A percentile compares a stretch with the other conserved stretches of the same genome.
These are phyloP conservation scores for Amaranthus hypochondriacus DNA, from an alignment of 148 eudicot genomes.

Conservation along the genomic window DNA sequence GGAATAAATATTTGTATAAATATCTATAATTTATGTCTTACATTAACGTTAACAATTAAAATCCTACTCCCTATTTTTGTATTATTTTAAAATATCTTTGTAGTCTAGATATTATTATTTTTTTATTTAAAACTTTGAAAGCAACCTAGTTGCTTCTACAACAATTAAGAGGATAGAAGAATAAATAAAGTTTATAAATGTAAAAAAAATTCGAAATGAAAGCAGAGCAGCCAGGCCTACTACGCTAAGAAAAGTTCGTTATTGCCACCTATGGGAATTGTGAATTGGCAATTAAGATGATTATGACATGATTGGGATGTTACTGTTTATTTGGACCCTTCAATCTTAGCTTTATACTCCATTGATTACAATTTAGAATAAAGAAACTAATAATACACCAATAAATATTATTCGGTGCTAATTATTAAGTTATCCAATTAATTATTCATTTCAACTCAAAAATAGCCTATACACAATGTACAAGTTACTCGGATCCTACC, in stretches of 20 bases:
- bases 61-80: too few relatives aligned
- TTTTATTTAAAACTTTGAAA: background rate
- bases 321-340: background rate
- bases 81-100: background rate
- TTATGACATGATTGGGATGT: background rate
- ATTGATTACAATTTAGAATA: background rate
- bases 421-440: too few relatives aligned
- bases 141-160: background rate
- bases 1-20: too few relatives aligned
- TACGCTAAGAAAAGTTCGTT: background rate
- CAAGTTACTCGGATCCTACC: too few relatives aligned
- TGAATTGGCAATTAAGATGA: background rate
- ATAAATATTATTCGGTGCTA: background rate
- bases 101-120: background rate
- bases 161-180: too few relatives aligned
- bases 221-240: background rate
- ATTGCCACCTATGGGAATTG: constrained; percentile 1
- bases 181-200: background rate
- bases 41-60: background rate
- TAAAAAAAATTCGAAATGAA: background rate
- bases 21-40: too few relatives aligned
- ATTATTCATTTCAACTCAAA: too few relatives aligned
- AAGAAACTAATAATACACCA: background rate
- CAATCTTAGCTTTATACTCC: background rate
- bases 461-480: too few relatives aligned